Conservation (phyloP, 371 early-diverging fungal species). For the Mucor circinelloides region DNA sequence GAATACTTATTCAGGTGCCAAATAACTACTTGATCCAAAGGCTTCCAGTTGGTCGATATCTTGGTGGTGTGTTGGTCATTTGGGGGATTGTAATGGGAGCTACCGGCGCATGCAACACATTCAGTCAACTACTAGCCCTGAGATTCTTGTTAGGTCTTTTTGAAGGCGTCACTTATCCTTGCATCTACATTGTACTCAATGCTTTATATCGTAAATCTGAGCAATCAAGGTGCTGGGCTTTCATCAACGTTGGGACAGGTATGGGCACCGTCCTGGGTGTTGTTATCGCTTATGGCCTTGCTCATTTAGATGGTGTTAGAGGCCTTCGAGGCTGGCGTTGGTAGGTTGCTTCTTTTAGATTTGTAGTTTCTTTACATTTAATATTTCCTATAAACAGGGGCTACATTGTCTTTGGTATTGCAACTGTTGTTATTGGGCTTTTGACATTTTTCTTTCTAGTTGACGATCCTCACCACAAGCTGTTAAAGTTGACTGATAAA, state of each 20-base stretch:
- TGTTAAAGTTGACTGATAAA: constrained; percentile 30
- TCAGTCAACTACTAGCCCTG: constrained; percentile 25
- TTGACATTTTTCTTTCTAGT: constrained; percentile 32
- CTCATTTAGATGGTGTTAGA: constrained; percentile 20
- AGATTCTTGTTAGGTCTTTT: constrained; percentile 39
- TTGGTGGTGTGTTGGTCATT: constrained; percentile 26
- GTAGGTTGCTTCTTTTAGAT: constrained; percentile 3
- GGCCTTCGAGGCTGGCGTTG: constrained; percentile 25
- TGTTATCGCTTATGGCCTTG: constrained; percentile 29
- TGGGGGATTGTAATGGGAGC: constrained; percentile 38
- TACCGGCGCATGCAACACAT: constrained; percentile 28
- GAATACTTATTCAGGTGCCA: constrained; percentile 16
- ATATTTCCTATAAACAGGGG: constrained; percentile 26
- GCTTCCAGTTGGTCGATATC: constrained; percentile 31
- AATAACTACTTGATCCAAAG: constrained; percentile 41
- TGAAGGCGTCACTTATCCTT: constrained; percentile 37
- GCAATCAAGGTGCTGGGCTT: constrained; percentile 31
- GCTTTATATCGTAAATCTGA: constrained; percentile 40
- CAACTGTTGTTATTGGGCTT: constrained; percentile 32
- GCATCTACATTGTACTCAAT: constrained; percentile 27
- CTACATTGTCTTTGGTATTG: constrained; percentile 37
- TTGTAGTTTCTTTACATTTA: too few species aligned
- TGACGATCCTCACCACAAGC: constrained; percentile 32
- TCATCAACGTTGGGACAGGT: constrained; percentile 27
- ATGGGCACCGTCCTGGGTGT: constrained; percentile 33